Evolutionary conservation across 139 green algal species (phyloP).

Genomic region (Bryopsis sp.): DNA sequence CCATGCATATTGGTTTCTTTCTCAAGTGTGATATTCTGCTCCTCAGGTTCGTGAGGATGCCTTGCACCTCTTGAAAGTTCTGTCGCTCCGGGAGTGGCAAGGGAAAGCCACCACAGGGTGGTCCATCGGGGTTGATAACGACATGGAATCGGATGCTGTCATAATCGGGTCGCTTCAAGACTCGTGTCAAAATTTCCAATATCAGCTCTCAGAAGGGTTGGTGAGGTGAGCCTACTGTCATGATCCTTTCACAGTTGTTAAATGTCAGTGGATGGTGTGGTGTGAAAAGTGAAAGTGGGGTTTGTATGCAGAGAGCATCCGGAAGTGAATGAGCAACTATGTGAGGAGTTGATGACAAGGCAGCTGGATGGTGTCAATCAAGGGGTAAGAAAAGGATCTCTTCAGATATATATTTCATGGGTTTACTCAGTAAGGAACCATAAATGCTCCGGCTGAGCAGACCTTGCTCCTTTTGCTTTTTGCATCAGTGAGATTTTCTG

Average conservation of each 20-base stretch:
- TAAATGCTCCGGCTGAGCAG: too few relatives aligned
- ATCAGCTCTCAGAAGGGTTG: conserved; percentile 57
- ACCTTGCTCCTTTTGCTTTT: too few relatives aligned
- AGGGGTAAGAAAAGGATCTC: not conserved
- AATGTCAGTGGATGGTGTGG: not conserved
- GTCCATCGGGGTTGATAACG: not conserved
- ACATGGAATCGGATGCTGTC: conserved; percentile 25
- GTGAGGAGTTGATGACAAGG: conserved; percentile 67
- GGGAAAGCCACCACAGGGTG: conserved; percentile 13
- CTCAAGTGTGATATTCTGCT: too few relatives aligned
- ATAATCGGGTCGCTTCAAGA: conserved; percentile 68
- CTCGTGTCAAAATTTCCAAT: conserved; percentile 78
- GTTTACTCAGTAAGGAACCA: too few relatives aligned
- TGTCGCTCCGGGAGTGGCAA: conserved; percentile 59
- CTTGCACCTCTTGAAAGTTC: conserved; percentile 64
- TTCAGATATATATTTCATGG: too few relatives aligned
- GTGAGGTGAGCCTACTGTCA: conserved; percentile 34
- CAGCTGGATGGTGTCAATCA: conserved; percentile 34
- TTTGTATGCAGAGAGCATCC: conserved; percentile 50
- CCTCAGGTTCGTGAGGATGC: conserved; percentile 77
- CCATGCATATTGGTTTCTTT: too few relatives aligned
- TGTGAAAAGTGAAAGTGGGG: not conserved
- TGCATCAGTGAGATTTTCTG: not conserved
- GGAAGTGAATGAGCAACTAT: conserved; percentile 67
- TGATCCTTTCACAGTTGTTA: too few relatives aligned